phyloP scores from a whole-genome alignment of 352 stramenopile genomes.

The Pythium graminicola region DNA sequence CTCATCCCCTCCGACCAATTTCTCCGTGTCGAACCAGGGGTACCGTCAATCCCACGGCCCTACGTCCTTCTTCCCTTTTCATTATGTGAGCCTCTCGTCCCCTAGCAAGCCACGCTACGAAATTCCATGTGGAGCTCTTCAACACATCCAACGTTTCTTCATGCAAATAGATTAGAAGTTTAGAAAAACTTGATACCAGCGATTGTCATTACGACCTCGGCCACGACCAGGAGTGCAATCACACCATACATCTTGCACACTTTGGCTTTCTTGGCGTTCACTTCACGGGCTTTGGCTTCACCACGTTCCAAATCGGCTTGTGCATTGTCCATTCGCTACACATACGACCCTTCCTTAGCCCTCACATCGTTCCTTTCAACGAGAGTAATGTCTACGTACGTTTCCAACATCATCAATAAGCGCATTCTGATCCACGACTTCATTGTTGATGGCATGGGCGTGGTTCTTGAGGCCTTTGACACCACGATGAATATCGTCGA shows the following conservation, averaged over 20 bases:
- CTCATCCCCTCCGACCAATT: too few relatives aligned
- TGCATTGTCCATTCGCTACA: conserved; percentile 17
- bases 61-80: too few relatives aligned
- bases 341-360: not conserved
- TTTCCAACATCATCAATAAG: conserved; percentile 75
- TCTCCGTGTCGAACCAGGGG: too few relatives aligned
- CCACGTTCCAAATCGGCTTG: conserved; percentile 53
- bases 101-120: too few relatives aligned
- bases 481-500: conserved; percentile 74
- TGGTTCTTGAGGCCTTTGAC: conserved; percentile 79
- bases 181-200: conserved; percentile 18
- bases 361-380: too few relatives aligned
- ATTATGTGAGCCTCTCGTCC: too few relatives aligned
- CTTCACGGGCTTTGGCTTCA: conserved; percentile 50
- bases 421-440: conserved; percentile 76
- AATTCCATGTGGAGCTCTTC: not conserved
- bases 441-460: conserved; percentile 74
- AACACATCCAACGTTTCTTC: conserved; percentile 6
- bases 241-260: conserved; percentile 75
- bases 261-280: conserved; percentile 76
- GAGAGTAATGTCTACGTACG: conserved; percentile 35
- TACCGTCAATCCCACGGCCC: too few relatives aligned
- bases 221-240: conserved; percentile 57
- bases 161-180: conserved; percentile 3
- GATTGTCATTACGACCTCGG: conserved; percentile 19